Conservation (phyloP, 768 basidiomycete species). For the Boletus rubroflammeus region DNA sequence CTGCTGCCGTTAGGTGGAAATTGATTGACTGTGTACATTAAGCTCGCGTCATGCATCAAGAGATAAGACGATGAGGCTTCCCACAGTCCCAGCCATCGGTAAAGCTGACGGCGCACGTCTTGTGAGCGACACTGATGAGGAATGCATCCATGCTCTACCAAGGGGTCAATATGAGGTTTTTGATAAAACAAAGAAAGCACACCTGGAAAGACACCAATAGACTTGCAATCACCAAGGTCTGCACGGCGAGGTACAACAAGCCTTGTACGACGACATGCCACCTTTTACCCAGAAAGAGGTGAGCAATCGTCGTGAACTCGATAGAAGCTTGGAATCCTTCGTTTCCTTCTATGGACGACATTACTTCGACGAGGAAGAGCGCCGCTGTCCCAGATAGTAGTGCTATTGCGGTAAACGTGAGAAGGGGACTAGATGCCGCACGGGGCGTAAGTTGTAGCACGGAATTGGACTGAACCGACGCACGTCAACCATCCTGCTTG, state of each 20-base stretch:
- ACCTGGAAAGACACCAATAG: conserved; percentile 26
- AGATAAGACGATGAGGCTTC: conserved; percentile 10
- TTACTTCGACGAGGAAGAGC: conserved; percentile 20
- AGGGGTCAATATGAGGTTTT: neutral
- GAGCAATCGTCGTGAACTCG: conserved; percentile 26
- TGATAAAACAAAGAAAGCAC: neutral
- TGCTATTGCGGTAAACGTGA: conserved; percentile 16
- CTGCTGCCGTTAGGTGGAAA: conserved; percentile 5
- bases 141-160: conserved; percentile 23
- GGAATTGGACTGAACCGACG: neutral
- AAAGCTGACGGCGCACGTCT: conserved; percentile 26
- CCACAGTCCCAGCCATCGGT: conserved; percentile 21
- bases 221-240: conserved; percentile 23
- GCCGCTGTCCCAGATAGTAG: conserved; percentile 19
- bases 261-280: conserved; percentile 22
- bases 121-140: conserved; percentile 22
- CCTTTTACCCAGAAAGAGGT: conserved; percentile 24
- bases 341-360: conserved; percentile 27
- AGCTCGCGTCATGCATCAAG: neutral
- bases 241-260: conserved; percentile 20
- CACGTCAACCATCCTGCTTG: conserved; percentile 28
- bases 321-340: conserved; percentile 22
- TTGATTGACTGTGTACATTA: conserved; percentile 8
- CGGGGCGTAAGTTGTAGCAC: neutral
- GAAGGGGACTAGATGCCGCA: conserved; percentile 10